A percentile compares a stretch with the other conserved stretches of the same genome.
Evolutionary conservation across 768 basidiomycete genomes (phyloP).

Genomic region (Mycena vitilis): DNA sequence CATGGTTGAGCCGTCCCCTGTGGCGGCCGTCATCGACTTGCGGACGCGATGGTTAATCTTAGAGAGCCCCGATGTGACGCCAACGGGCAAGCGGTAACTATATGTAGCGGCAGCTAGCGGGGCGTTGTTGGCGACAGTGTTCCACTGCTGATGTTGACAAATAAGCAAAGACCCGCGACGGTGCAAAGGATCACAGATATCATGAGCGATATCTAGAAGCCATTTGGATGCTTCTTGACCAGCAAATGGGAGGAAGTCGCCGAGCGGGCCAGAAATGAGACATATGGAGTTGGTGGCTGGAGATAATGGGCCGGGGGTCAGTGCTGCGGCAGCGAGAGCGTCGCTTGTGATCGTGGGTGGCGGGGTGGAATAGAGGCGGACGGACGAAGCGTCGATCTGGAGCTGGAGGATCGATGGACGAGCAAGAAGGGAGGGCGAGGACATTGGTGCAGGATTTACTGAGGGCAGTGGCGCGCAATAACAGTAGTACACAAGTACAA

Average conservation of each 20-base stretch:
- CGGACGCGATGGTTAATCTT: conserved; percentile 10
- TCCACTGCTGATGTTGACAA: conserved; percentile 4
- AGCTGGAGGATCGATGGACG: too few relatives aligned
- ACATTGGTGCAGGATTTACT: too few relatives aligned
- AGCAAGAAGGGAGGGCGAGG: too few relatives aligned
- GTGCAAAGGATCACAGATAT: conserved; percentile 16
- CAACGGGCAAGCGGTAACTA: conserved; percentile 12
- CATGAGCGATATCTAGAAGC: conserved; percentile 7
- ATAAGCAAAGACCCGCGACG: conserved; percentile 1
- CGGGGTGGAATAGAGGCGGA: conserved; percentile 15
- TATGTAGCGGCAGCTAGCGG: conserved; percentile 6
- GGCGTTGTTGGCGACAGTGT: conserved; percentile 6
- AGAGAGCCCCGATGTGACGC: conserved; percentile 3
- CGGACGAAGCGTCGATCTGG: conserved; percentile 5
- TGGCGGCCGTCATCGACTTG: background rate
- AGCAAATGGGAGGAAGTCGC: conserved; percentile 4
- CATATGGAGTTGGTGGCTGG: conserved; percentile 5
- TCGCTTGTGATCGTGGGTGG: conserved; percentile 17
- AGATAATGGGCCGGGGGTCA: background rate
- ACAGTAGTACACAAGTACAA: too few relatives aligned
- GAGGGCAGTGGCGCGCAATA: too few relatives aligned
- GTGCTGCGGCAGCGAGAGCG: conserved; percentile 13
- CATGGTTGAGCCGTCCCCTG: conserved; percentile 1
- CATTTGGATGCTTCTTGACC: conserved; percentile 9
- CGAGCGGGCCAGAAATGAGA: conserved; percentile 10